These are phyloP conservation scores for Tephrocybe sp. DNA, from an alignment of 768 basidiomycete genomes.

Conservation along the genomic window DNA sequence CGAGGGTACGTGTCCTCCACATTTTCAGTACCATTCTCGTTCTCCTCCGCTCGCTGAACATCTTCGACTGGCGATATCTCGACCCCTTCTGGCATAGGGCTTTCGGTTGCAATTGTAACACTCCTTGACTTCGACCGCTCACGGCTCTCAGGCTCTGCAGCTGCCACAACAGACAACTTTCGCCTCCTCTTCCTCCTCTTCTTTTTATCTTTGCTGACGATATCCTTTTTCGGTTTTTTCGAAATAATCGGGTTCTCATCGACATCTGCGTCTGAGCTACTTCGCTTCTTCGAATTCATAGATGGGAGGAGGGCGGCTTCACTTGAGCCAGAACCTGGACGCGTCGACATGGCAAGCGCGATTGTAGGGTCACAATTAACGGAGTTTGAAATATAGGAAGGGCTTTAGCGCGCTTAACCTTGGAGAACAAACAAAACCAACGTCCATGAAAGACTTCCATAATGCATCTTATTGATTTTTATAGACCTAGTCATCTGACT, in stretches of 20 bases:
- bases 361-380: not conserved
- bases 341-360: constrained; percentile 23
- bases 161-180: constrained; percentile 30
- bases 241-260: constrained; percentile 17
- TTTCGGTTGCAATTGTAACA: constrained; percentile 11
- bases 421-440: too few species aligned
- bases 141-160: constrained; percentile 10
- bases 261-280: constrained; percentile 24
- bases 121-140: constrained; percentile 16
- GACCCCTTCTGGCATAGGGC: constrained; percentile 1
- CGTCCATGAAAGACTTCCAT: too few species aligned
- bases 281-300: constrained; percentile 30
- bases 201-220: constrained; percentile 32
- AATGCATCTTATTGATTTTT: too few species aligned
- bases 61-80: not conserved
- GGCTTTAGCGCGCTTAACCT: too few species aligned
- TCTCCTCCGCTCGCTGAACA: constrained; percentile 1
- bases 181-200: constrained; percentile 34
- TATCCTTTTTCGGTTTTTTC: constrained; percentile 30
- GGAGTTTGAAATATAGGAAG: constrained; percentile 6
- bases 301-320: constrained; percentile 19
- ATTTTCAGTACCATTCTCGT: not conserved
- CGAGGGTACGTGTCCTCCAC: constrained; percentile 7
- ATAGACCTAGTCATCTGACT: too few species aligned
- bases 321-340: constrained; percentile 31